Percentiles rank a stretch among this genome's conserved stretches.
Conservation (phyloP, 2,329 filamentous ascomycete species). For the Beauveria asiatica region DNA sequence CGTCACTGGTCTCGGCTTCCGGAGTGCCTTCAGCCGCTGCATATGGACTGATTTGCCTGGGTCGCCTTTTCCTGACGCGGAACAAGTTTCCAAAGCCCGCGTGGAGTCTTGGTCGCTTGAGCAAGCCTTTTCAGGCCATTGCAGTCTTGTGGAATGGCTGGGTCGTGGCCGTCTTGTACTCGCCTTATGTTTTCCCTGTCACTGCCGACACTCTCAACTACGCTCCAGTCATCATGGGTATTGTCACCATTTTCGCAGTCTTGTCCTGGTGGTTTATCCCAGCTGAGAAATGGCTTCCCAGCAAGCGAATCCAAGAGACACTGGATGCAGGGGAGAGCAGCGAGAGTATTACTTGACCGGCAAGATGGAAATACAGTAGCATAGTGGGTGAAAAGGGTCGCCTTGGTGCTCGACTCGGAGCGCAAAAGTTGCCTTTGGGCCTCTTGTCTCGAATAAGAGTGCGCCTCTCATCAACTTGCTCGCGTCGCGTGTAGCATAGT, state of each 20-base stretch:
- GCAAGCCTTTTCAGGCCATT: slow-evolving; percentile 39
- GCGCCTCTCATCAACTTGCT: no score
- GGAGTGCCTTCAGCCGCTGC: slow-evolving; percentile 44
- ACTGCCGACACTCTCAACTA: slow-evolving; percentile 35
- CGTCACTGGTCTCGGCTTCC: slow-evolving; percentile 43
- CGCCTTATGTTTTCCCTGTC: slow-evolving; percentile 37
- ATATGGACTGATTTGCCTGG: slow-evolving; percentile 42
- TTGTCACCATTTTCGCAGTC: slow-evolving; percentile 38
- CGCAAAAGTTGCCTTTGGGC: no score
- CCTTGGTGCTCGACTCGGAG: no score
- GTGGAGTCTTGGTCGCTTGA: slow-evolving; percentile 36
- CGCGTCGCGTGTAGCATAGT: no score
- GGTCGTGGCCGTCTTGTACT: slow-evolving; percentile 40
- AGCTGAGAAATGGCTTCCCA: slow-evolving; percentile 36
- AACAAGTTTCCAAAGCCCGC: slow-evolving; percentile 37
- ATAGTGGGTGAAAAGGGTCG: no score
- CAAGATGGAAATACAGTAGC: no score
- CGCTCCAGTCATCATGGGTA: slow-evolving; percentile 42
- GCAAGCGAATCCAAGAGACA: slow-evolving; percentile 31
- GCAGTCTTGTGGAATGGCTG: slow-evolving; percentile 40
- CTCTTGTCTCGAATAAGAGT: no score
- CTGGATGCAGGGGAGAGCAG: slow-evolving; percentile 16
- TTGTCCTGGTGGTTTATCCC: slow-evolving; percentile 40
- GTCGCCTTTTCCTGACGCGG: slow-evolving; percentile 37
- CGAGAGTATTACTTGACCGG: no score